Evolutionary conservation across 345 rosid genomes (phyloP).

Genomic region (Salix viminalis): DNA sequence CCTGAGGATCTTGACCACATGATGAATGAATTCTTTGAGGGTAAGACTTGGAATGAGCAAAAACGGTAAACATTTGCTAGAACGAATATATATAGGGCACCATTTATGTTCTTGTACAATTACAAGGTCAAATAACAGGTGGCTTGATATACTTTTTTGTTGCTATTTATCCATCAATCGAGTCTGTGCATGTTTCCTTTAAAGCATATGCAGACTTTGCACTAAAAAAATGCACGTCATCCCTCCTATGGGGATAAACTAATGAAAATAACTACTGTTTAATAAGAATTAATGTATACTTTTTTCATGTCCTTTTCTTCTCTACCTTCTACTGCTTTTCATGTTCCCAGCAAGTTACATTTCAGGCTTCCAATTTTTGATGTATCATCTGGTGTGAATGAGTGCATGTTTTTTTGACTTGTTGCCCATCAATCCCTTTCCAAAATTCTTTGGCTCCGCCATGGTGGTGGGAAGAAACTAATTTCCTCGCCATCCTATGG

Average conservation of each 20-base stretch:
- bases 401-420: neutral
- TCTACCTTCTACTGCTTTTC: neutral
- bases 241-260: neutral
- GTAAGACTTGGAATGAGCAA: conserved; percentile 79
- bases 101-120: conserved; percentile 13
- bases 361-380: neutral
- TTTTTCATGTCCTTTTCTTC: neutral
- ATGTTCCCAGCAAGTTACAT: neutral
- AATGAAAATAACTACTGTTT: neutral
- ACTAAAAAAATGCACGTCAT: neutral
- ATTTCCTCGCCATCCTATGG: neutral
- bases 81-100: neutral
- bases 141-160: neutral
- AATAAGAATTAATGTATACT: neutral
- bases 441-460: neutral
- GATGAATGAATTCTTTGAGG: conserved; percentile 91
- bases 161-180: neutral
- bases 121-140: conserved; percentile 13
- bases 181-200: neutral
- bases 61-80: conserved; percentile 40
- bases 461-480: neutral
- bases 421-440: neutral
- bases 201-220: neutral
- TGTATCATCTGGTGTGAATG: no score
- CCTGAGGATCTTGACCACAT: conserved; percentile 82